Evolutionary conservation across 345 rosid genomes (phyloP), one percentile per base, ranked within the genome.

Genomic region (Sonneratia caseolaris): DNA sequence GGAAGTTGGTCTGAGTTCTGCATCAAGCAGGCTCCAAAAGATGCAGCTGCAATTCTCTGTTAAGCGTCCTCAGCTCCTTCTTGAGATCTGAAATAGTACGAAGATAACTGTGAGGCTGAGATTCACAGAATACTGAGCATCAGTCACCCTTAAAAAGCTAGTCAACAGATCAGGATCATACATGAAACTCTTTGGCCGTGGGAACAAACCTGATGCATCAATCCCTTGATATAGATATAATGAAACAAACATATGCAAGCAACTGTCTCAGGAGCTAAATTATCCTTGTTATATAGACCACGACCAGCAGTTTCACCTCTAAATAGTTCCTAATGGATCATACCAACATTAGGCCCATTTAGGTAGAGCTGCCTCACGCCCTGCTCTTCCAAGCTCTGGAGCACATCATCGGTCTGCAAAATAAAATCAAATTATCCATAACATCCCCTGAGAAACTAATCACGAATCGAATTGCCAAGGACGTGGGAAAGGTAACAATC

Each of bases 381-480:
- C 73, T 90, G 95, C 47, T 92, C 96, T 80, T 92, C 98, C 84
- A 90, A 84, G 85, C 87, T 88, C 3, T 96, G 98, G 76, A 92
- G 90, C 82, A 85, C 89, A 79, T 88, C 91, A 37, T 90, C 92
- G 42, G 92, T 95, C 97, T 92, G 73, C 68, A 69, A 19, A 13
- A 37, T 4, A 16, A 72, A 55, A 13, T 4, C 5, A 42, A 21
- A 69, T 42, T 32, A 40, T 19, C 22, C 15, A 18, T 51, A 13
- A 72, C 40, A 56, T 71, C 57, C 32, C n/a, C 53, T 15, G 36
- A 51, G 13, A 43, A 43, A 43, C 47, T 43, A 14, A 40, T 4
- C 43, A 40, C 32, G 32, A 27, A 40, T 10, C 49, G 8, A 45
- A 45, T 7, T 45, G 9, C 3, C 49, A 45, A 27, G 32, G 32